Evolutionary conservation across 2,329 filamentous ascomycete genomes (phyloP), one percentile per base, ranked within the genome.

Genomic region (Shiraia bambusicola): DNA sequence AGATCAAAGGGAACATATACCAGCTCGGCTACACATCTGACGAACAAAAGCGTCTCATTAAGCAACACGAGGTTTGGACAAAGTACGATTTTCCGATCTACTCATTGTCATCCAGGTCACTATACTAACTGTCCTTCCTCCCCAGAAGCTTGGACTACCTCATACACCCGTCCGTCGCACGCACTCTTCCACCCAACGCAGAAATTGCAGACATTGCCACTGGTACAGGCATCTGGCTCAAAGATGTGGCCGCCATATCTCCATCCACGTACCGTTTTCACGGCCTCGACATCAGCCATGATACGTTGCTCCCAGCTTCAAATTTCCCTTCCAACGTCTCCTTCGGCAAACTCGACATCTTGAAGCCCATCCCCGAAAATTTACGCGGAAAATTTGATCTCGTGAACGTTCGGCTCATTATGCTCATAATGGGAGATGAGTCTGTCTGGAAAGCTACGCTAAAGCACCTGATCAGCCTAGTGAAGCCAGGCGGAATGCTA

Each of bases 151-250:
- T 63, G 34, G 55, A 56, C 4, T 65, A 63, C 42, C 53, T 60
- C 2, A 43, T 65, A 2, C 59, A 57, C 36, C 56, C 58, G 12
- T 52, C 53, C 3, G 47, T 63, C 8, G 25, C 50, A 4, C 3
- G 33, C 0, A 42, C 7, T 1, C 51, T 63, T 0, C 58, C 59
- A 9, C 17, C 37, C 6, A 48, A 55, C 28, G 58, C 61, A 4
- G 48, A 50, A 2, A 60, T 66, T 33, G 60, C 60, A 32, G 63
- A 66, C 37, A 36, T 66, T 31, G 61, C 55, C 15, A 58, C 55
- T 8, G 63, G 63, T 0, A 65, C 61, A 1, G 61, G 61, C 12
- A 61, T 65, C 32, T 66, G 61, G 61, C 49, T 59, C 13, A 45
- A 44, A 10, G 60, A 63, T 26, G 29, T 59, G 14, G 47, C 58